Percentiles rank a stretch among this genome's conserved stretches.
phyloP scores from a whole-genome alignment of 768 basidiomycete species.

The Sistotremastrum niveocremeum region DNA sequence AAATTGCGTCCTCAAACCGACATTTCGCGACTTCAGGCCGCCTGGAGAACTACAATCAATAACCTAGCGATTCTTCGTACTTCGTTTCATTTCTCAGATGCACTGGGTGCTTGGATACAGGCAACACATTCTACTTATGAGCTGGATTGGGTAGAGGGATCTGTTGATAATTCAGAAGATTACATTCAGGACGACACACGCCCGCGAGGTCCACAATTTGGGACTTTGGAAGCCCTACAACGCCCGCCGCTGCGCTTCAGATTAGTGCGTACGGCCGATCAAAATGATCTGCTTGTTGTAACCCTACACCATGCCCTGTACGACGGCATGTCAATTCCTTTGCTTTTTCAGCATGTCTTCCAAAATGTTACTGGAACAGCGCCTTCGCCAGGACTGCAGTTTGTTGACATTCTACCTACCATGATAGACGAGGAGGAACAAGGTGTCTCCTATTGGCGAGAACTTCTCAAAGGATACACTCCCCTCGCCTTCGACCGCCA shows the following conservation, averaged over 20 bases:
- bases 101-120: conserved; percentile 19
- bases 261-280: neutral
- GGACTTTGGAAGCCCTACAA: no score
- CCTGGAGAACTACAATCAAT: conserved; percentile 23
- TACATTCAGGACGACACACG: neutral
- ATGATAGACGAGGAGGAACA: conserved; percentile 24
- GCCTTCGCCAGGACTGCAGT: conserved; percentile 15
- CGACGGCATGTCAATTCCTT: conserved; percentile 29
- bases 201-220: no score
- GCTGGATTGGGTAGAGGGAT: conserved; percentile 14
- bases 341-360: conserved; percentile 21
- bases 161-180: neutral
- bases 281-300: conserved; percentile 18
- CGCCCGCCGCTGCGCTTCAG: neutral
- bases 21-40: conserved; percentile 16
- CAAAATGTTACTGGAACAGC: conserved; percentile 16
- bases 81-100: conserved; percentile 30
- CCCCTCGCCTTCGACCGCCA: neutral
- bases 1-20: conserved; percentile 10
- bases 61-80: conserved; percentile 30
- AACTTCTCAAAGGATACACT: neutral
- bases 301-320: conserved; percentile 36
- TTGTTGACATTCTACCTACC: conserved; percentile 24
- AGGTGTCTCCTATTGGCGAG: conserved; percentile 26
- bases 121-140: conserved; percentile 13